Evolutionary conservation across 192 early-diverging fungal species (phyloP), one percentile per base, ranked within the genome.

Genomic region (Cetraspora pellucida): DNA sequence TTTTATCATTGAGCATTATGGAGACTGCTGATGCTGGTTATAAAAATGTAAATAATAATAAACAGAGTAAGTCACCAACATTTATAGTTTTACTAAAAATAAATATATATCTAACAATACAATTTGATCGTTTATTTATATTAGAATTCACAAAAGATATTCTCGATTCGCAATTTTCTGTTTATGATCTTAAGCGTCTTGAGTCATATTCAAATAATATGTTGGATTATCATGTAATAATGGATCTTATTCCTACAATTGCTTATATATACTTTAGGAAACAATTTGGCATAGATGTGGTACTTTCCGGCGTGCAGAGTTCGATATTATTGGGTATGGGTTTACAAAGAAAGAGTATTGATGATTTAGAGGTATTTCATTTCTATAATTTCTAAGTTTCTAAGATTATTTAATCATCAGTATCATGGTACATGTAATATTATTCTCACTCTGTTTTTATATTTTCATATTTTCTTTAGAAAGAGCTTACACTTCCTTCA

Each of bases 121-220:
- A 37, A 21, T 28, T 31, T 63, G n/a, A 43, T 10, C 14, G 9
- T 54, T n/a, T 21, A n/a, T 66, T 23, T 50, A 1, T 11, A 28
- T 66, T 54, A 76, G 74, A n/a, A n/a, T 50, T 84, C 9, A 79
- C 43, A 23, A 81, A 82, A 43, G 28, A 70, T 6, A 61, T 77
- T 5, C 71, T 89, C 8, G 82, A 84, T 43, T 45, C 74, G 0
- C 58, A 85, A 66, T 91, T 95, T 69, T 85, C 90, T 10, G 91
- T 91, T 7, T 95, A 93, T 78, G 98, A 99, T 79, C 82, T 99
- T 75, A 97, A 97, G 83, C 94, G 98, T 47, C 89, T 99, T 37
- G 95, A 97, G 54, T 92, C 91, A n/a, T 99, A 98, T 79, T 85
- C 95, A 10, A 95, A 97, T 84, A 97, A 98, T 81, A 83, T 99